Conservation (phyloP, 108 stramenopile genomes). For the Thalassiosira profunda region DNA sequence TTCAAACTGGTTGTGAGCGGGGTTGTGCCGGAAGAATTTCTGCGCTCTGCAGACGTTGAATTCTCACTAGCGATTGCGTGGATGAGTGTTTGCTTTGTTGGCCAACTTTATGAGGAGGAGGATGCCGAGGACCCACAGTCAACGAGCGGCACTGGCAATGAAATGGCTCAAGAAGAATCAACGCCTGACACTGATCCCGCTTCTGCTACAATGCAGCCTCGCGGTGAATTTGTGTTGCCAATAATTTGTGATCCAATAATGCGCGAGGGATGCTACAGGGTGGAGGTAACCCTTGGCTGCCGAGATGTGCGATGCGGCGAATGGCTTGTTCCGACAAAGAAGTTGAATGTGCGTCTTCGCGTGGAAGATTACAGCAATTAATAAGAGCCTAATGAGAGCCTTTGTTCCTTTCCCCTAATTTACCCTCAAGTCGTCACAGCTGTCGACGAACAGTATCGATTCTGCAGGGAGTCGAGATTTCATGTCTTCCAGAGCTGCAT, state of each 20-base stretch:
- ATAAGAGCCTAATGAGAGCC: too few species aligned
- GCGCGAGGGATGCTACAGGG: conserved; percentile 17
- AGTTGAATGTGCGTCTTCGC: too few species aligned
- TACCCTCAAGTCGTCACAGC: conserved; percentile 47
- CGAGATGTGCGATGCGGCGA: conserved; percentile 26
- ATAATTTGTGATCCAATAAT: conserved; percentile 24
- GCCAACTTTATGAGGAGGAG: conserved; percentile 25
- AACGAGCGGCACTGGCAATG: not conserved
- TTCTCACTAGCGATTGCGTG: conserved; percentile 29
- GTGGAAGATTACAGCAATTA: too few species aligned
- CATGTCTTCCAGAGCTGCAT: conserved; percentile 74
- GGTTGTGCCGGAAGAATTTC: conserved; percentile 9
- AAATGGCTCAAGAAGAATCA: not conserved
- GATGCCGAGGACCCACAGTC: conserved; percentile 16
- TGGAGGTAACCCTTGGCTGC: conserved; percentile 9
- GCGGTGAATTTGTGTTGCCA: conserved; percentile 18
- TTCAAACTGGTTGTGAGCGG: conserved; percentile 20
- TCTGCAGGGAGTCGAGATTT: conserved; percentile 73
- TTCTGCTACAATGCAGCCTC: conserved; percentile 10
- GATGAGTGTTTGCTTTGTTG: conserved; percentile 7
- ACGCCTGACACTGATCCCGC: not conserved
- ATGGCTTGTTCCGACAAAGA: conserved; percentile 24
- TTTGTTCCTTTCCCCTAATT: too few species aligned
- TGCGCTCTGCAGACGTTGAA: conserved; percentile 3
- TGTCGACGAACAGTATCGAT: conserved; percentile 79